Percentiles rank a stretch among this genome's conserved stretches.
Evolutionary conservation across 2,329 filamentous ascomycete species (phyloP).

Genomic region (Chrysosporium queenslandicum): DNA sequence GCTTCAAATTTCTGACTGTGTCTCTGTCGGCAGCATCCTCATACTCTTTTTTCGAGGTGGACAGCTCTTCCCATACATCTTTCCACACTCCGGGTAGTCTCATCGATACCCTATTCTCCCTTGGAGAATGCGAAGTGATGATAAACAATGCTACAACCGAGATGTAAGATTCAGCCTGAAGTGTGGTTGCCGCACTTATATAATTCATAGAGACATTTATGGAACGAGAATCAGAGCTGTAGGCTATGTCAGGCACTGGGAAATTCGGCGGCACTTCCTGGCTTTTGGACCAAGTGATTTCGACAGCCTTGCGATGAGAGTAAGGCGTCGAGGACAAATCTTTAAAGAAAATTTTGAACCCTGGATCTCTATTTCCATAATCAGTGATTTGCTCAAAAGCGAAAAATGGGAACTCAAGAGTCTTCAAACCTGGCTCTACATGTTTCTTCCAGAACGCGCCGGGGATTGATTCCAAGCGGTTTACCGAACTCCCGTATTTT

Average conservation of each 20-base stretch:
- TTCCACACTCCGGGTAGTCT: constrained; percentile 71
- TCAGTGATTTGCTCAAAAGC: neutral
- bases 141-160: constrained; percentile 74
- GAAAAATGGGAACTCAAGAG: neutral
- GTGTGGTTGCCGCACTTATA: constrained; percentile 61
- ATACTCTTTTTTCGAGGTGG: constrained; percentile 58
- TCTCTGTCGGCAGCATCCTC: constrained; percentile 61
- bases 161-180: constrained; percentile 79
- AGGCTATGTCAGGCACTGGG: constrained; percentile 35
- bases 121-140: constrained; percentile 63
- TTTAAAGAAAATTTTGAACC: constrained; percentile 56
- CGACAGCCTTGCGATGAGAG: constrained; percentile 63
- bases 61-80: constrained; percentile 74
- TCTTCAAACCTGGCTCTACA: constrained; percentile 59
- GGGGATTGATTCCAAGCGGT: constrained; percentile 64
- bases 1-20: constrained; percentile 54
- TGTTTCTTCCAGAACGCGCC: constrained; percentile 71
- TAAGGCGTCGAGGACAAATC: constrained; percentile 64
- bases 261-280: constrained; percentile 46
- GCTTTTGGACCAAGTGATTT: constrained; percentile 67
- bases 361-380: constrained; percentile 51
- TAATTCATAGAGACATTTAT: constrained; percentile 62
- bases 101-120: constrained; percentile 76
- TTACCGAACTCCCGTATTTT: constrained; percentile 75
- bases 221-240: constrained; percentile 37